Percentiles rank a stretch among this genome's conserved stretches.
phyloP scores from a whole-genome alignment of 2,329 filamentous ascomycete species.

The Pyrenochaeta sp. region DNA sequence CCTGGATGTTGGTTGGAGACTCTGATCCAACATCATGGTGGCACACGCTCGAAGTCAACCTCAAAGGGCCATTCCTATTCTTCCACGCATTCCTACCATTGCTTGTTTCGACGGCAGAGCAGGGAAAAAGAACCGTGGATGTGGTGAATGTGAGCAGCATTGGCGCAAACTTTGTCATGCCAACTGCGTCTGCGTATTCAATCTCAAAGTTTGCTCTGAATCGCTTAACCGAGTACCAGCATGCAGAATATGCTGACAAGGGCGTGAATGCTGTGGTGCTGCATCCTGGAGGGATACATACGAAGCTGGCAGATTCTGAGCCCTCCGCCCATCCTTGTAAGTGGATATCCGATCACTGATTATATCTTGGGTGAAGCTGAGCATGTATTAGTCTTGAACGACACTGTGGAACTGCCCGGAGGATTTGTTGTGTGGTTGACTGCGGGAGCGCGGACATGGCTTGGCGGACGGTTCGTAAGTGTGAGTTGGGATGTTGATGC shows the following conservation, averaged over 20 bases:
- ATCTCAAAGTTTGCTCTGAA: conserved; percentile 60
- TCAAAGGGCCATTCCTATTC: conserved; percentile 58
- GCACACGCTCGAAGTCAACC: conserved; percentile 58
- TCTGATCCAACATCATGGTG: conserved; percentile 52
- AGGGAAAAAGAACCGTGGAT: conserved; percentile 36
- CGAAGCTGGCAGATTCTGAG: conserved; percentile 25
- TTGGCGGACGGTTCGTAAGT: conserved; percentile 33
- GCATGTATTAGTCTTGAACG: conserved; percentile 7
- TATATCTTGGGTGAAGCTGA: neutral
- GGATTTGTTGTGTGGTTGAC: conserved; percentile 33
- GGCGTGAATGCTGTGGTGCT: conserved; percentile 32
- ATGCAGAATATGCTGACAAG: conserved; percentile 49
- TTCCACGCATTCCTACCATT: conserved; percentile 58
- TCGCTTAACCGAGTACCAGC: conserved; percentile 60
- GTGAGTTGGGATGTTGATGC: conserved; percentile 37
- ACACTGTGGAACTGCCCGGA: conserved; percentile 17
- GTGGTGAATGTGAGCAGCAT: conserved; percentile 60
- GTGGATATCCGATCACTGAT: no score
- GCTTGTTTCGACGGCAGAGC: conserved; percentile 40
- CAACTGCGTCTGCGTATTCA: conserved; percentile 51
- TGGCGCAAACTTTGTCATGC: conserved; percentile 42
- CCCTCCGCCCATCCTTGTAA: no score
- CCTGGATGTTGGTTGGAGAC: conserved; percentile 42
- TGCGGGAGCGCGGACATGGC: conserved; percentile 23
- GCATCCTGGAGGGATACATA: conserved; percentile 40